Evolutionary conservation across 768 basidiomycete species (phyloP), one percentile per base, ranked within the genome.

Genomic region (Mycena venus): DNA sequence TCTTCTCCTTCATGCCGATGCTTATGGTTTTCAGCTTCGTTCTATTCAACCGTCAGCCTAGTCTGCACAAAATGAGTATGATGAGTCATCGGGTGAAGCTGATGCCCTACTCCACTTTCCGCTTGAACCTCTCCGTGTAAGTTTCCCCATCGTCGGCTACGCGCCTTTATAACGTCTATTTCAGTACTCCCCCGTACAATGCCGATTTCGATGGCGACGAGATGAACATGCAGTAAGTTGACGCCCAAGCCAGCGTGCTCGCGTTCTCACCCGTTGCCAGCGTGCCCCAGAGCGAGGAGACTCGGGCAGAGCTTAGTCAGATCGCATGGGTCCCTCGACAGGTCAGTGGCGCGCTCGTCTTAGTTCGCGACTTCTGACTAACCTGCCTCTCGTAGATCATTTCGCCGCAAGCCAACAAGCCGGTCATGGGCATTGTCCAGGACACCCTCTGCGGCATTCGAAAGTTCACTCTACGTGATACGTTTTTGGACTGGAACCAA

Each of bases 41-140:
- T 25, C 86, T 99, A 64, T 99, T 99, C 87, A 99, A 99, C 83
- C 97, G 98, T 65, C 98, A 99, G 82, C 98, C 98, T 14, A 95
- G 93, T 90, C 85, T 99, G 83, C 98, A 99, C 84, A 99, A 99
- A 85, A 99, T 99, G 98, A 98, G 96, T 89, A 99, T 99, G 98
- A 99, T 99, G 98, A 95, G 95, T 83, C 98, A 99, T 86, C 92
- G 97, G 40, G 95, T 99, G 34, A 96, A 95, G 80, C 86, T 99
- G 73, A 98, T 99, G 97, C 95, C 96, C 15, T 99, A 99, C 84
- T 99, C 97, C 25, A 99, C n/a, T n/a, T n/a, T n/a, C n/a, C n/a
- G n/a, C n/a, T n/a, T n/a, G n/a, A n/a, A n/a, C n/a, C n/a, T n/a
- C n/a, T n/a, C n/a, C n/a, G n/a, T n/a, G 96, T 97, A 79, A 83